A percentile compares a stretch with the other conserved stretches of the same genome.
These are phyloP conservation scores for Russula compacta DNA, from an alignment of 768 basidiomycete species.

Conservation along the genomic window DNA sequence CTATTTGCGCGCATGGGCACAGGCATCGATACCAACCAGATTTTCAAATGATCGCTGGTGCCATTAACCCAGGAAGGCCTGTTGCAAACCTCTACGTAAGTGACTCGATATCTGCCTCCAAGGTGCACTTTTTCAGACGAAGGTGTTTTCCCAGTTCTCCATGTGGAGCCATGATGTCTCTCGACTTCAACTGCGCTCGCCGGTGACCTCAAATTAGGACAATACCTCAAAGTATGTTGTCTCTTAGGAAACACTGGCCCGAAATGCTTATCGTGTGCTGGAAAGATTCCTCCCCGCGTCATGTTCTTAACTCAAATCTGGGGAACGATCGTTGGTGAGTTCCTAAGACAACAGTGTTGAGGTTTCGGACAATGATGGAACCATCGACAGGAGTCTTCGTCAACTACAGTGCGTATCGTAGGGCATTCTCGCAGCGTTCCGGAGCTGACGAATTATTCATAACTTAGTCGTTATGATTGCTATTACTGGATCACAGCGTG, in stretches of 20 bases:
- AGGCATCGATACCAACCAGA: constrained; percentile 48
- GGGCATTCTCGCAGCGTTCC: constrained; percentile 16
- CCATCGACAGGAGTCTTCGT: constrained; percentile 24
- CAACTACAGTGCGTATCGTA: constrained; percentile 27
- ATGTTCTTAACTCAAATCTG: no score
- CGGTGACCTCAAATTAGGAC: constrained; percentile 48
- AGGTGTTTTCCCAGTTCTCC: constrained; percentile 36
- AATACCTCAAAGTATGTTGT: constrained; percentile 29
- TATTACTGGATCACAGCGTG: constrained; percentile 43
- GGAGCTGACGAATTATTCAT: constrained; percentile 6
- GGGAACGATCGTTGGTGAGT: no score
- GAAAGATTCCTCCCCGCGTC: no score
- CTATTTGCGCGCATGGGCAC: constrained; percentile 53
- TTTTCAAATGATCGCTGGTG: constrained; percentile 61
- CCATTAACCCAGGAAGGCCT: constrained; percentile 51
- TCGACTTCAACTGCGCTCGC: constrained; percentile 45
- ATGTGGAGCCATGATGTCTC: constrained; percentile 63
- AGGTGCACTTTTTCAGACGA: background rate
- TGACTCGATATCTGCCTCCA: background rate
- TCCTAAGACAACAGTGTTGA: background rate
- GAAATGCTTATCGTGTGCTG: no score
- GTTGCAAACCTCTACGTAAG: constrained; percentile 60
- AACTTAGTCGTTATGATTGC: constrained; percentile 49
- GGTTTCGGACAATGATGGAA: background rate
- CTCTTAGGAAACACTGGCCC: background rate